Evolutionary conservation across 139 green algal species (phyloP).

Genomic region (Tetratostichococcus sp.): DNA sequence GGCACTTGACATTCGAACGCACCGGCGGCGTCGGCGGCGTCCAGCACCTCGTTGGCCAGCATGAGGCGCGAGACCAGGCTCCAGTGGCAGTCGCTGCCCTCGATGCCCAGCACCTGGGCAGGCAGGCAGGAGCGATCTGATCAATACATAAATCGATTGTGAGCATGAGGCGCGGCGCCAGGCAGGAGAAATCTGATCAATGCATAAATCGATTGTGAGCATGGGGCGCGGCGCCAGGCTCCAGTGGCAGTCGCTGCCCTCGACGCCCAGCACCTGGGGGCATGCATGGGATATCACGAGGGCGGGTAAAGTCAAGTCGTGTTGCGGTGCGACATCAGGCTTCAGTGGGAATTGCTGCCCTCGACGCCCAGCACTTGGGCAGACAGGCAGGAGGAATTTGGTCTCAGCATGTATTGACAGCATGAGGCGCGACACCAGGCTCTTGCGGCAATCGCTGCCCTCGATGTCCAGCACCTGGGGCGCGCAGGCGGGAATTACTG

Average conservation of each 20-base stretch:
- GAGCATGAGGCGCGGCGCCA: too few species aligned
- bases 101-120: slow-evolving; percentile 38
- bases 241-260: slow-evolving; percentile 57
- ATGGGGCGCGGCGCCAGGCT: slow-evolving; percentile 66
- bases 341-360: slow-evolving; percentile 52
- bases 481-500: slow-evolving; percentile 26
- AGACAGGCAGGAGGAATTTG: too few species aligned
- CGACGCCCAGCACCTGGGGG: slow-evolving; percentile 40
- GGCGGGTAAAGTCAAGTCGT: too few species aligned
- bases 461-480: slow-evolving; percentile 48
- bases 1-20: too few species aligned
- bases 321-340: slow-evolving; percentile 67
- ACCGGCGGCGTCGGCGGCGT: slow-evolving; percentile 53
- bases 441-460: slow-evolving; percentile 52
- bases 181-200: too few species aligned
- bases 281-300: slow-evolving; percentile 37
- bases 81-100: slow-evolving; percentile 57
- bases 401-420: too few species aligned
- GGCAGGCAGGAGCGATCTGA: slow-evolving; percentile 45
- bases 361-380: too few species aligned
- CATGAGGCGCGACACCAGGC: slow-evolving; percentile 67
- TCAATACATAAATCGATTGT: slow-evolving; percentile 53
- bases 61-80: slow-evolving; percentile 67
- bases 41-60: slow-evolving; percentile 54
- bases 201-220: slow-evolving; percentile 59